Evolutionary conservation across 179 eudicot genomes (phyloP), one percentile per base, ranked within the genome.

Genomic region (Silene coronaria): DNA sequence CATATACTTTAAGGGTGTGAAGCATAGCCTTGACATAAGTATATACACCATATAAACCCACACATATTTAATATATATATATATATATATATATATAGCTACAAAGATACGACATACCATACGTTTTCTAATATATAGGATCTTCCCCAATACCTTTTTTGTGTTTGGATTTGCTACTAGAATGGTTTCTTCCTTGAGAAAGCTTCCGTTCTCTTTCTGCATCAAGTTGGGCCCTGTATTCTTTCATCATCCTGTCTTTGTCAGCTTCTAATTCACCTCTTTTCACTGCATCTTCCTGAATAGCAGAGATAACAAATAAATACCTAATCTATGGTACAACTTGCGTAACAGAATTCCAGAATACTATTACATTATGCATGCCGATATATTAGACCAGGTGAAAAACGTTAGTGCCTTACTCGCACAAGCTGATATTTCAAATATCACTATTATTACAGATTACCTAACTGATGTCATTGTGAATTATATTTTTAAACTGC

Each of bases 261-360:
- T 95, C 99, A 38, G 99, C 99, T 91, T 95, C 99, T 71, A 87
- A 73, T 81, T 92, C 97, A 64, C 97, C 99, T 78, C 87, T 92
- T 81, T 73, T 95, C 80, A 91, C 74, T 82, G 91, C 99, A 76
- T 92, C 99, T 82, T 95, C 99, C 97, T 95, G 45, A 65, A 71
- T 1, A 75, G 42, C 72, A 75, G 13, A 72, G 53, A 77, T 9
- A 42, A 65, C 17, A 9, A 67, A 58, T 38, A 51, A 79, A 19
- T 63, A 34, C 70, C 27, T 45, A 17, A 22, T 51, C 77, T 22
- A 55, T 55, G 59, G 59, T 55, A n/a, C 22, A 51, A 51, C 57
- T 51, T 51, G 4, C 19, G 5, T 51, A 51, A 51, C 19, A 17
- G 6, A 51, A 51, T 51, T 14, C 5, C 6, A 51, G 3, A 3